These are phyloP conservation scores for Neopestalotiopsis sp. DNA, from an alignment of 2,329 filamentous ascomycete species.

Conservation along the genomic window DNA sequence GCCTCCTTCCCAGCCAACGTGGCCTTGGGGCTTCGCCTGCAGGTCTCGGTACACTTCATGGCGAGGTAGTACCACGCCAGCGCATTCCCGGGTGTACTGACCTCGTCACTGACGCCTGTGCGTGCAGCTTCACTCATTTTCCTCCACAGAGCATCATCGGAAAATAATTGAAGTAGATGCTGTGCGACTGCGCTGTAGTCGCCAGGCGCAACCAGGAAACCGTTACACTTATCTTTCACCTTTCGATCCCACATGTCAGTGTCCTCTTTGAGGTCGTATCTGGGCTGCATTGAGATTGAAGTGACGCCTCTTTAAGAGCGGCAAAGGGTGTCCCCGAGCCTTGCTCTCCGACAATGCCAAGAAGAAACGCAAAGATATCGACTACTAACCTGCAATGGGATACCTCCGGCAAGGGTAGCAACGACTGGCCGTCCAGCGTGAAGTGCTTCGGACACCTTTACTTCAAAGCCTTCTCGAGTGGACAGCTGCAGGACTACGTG, in stretches of 20 bases:
- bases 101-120: slow-evolving; percentile 77
- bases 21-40: slow-evolving; percentile 29
- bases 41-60: slow-evolving; percentile 64
- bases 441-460: slow-evolving; percentile 84
- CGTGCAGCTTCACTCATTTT: slow-evolving; percentile 70
- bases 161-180: slow-evolving; percentile 71
- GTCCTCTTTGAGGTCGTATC: too few species aligned
- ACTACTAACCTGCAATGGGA: slow-evolving; percentile 78
- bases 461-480: slow-evolving; percentile 82
- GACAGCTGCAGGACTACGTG: slow-evolving; percentile 80
- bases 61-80: slow-evolving; percentile 81
- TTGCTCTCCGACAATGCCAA: too few species aligned
- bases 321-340: too few species aligned
- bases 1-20: slow-evolving; percentile 62
- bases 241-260: slow-evolving; percentile 38
- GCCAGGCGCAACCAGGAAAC: slow-evolving; percentile 75
- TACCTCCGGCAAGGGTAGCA: slow-evolving; percentile 77
- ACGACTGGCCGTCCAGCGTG: slow-evolving; percentile 83
- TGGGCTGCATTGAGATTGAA: too few species aligned
- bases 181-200: slow-evolving; percentile 73
- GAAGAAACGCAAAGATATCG: slow-evolving; percentile 68
- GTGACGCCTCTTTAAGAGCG: too few species aligned
- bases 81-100: slow-evolving; percentile 80
- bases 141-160: slow-evolving; percentile 66
- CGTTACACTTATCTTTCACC: slow-evolving; percentile 72